Evolutionary conservation across 345 rosid genomes (phyloP).

Genomic region (Euphorbia pulcherrima): DNA sequence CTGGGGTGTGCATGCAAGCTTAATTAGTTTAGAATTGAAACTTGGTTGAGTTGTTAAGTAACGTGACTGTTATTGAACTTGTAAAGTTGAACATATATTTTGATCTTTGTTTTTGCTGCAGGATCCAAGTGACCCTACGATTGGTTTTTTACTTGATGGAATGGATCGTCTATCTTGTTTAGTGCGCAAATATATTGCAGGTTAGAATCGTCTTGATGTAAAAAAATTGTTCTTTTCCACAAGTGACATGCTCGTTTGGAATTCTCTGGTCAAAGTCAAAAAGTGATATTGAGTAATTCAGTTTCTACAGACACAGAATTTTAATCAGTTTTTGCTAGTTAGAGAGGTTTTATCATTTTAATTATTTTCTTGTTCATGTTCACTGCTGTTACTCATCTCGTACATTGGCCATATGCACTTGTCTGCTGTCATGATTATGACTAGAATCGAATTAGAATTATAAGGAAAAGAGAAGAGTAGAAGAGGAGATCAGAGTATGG

Average conservation of each 20-base stretch:
- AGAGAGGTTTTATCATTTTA: neutral
- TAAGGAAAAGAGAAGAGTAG: too few species aligned
- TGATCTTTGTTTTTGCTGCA: conserved; percentile 32
- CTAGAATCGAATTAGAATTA: too few species aligned
- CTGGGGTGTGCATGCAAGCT: neutral
- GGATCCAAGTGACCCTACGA: conserved; percentile 99
- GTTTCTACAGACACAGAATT: neutral
- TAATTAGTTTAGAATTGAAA: neutral
- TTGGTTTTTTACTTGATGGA: conserved; percentile 93
- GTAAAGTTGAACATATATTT: neutral
- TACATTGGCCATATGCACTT: neutral
- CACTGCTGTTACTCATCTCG: neutral
- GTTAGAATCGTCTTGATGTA: conserved; percentile 33
- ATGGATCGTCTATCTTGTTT: conserved; percentile 92
- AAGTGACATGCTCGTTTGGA: neutral
- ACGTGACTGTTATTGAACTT: neutral
- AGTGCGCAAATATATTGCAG: conserved; percentile 96
- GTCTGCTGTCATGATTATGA: too few species aligned
- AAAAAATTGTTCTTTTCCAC: neutral
- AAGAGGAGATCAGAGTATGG: too few species aligned
- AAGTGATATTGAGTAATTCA: too few species aligned
- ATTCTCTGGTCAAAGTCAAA: neutral
- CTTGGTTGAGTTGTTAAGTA: neutral
- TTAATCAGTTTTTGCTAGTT: neutral
- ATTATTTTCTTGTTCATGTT: neutral